Evolutionary conservation across 2,329 filamentous ascomycete species (phyloP), one percentile per base, ranked within the genome.

Genomic region (Sordariomycetes sp.): DNA sequence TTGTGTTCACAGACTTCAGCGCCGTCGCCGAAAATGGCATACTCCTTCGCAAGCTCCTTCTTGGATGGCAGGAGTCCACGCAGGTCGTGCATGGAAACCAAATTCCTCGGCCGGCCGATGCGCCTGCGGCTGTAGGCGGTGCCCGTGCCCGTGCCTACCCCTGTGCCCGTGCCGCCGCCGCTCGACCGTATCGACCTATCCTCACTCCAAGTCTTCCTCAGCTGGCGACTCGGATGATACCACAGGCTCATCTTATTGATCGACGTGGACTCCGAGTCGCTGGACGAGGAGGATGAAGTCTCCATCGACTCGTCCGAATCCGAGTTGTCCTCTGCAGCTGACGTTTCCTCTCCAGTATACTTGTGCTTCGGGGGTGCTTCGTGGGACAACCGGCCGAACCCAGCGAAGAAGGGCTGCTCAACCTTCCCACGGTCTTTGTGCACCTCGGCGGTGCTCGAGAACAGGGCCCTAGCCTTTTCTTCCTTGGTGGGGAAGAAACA

Each of bases 1-100:
- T 98, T 98, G 47, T 93, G 82, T 29, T 74, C 68, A 55, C 90
- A 96, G 4, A 94, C 77, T 24, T 82, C 73, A n/a, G 78, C 73
- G 1, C 83, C 82, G 40, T 87, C 78, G 4, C 87, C 87, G 52
- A 92, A 88, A 11, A 95, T 82, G 17, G 72, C 72, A 56, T 96
- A 98, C 43, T 83, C 75, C 37, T 76, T 65, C 3, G 87, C 92
- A 40, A 95, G 71, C 35, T 77, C 70, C 39, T 71, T 71, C 53
- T 87, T 92, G 3, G 85, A 82, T 0, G 88, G 88, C n/a, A 94
- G 60, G 10, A 86, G 55, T 31, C 73, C 64, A 8, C 75, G 72
- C 18, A 93, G 54, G 41, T 86, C 70, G 47, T 88, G 71, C 25
- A 95, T 76, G 2, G 77, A 77, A 15, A 96, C 62, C 16, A 83